phyloP scores from a whole-genome alignment of 2,329 filamentous ascomycete genomes.

The Xylaria arbuscula region DNA sequence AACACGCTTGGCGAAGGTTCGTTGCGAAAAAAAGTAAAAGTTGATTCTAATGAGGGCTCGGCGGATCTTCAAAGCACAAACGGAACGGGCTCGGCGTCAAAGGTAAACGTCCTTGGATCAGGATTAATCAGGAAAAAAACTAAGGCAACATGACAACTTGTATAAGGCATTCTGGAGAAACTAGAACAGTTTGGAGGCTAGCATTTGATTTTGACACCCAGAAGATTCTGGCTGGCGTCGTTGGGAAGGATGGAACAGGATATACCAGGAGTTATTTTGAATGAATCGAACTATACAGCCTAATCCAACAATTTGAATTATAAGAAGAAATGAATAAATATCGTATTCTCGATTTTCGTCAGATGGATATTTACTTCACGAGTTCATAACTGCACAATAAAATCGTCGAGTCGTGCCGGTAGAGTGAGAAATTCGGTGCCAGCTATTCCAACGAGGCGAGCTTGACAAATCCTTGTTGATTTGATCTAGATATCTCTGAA shows the following conservation, averaged over 20 bases:
- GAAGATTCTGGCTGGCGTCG: background rate
- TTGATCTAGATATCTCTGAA: background rate
- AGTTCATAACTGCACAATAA: no score
- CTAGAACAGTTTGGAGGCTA: conserved; percentile 17
- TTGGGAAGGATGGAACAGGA: background rate
- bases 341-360: background rate
- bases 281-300: background rate
- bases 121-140: conserved; percentile 32
- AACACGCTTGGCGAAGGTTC: conserved; percentile 54
- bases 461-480: background rate
- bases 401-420: no score
- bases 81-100: background rate
- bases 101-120: conserved; percentile 34
- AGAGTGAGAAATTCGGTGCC: no score
- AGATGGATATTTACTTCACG: no score
- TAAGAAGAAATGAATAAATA: background rate
- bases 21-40: conserved; percentile 64
- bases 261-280: conserved; percentile 13
- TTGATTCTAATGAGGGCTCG: conserved; percentile 29
- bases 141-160: conserved; percentile 19
- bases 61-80: background rate
- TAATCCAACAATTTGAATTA: background rate
- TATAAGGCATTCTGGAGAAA: background rate
- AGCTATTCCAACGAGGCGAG: background rate
- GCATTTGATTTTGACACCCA: background rate